These are phyloP conservation scores for Alternaria gansuensis DNA, from an alignment of 2,329 filamentous ascomycete species.

Conservation along the genomic window DNA sequence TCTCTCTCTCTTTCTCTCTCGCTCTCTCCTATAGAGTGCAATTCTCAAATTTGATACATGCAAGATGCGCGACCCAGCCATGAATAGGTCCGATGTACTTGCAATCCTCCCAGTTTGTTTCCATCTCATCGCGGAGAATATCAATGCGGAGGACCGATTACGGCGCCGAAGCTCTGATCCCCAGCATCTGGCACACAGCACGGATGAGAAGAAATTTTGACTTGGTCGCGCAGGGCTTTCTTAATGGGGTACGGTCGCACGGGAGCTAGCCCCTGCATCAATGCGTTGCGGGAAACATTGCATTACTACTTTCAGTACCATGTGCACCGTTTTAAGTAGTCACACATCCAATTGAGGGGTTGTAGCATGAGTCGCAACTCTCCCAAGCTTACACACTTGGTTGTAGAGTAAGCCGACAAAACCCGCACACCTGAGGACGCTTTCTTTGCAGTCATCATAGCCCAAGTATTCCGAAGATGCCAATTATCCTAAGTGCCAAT, in stretches of 20 bases:
- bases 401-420: slow-evolving; percentile 10
- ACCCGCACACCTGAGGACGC: not conserved
- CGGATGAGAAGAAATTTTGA: slow-evolving; percentile 38
- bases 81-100: not conserved
- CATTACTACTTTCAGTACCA: slow-evolving; percentile 14
- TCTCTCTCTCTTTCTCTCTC: too few species aligned
- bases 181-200: slow-evolving; percentile 21
- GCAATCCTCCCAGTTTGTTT: slow-evolving; percentile 7
- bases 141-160: slow-evolving; percentile 30
- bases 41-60: not conserved
- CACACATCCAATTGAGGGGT: slow-evolving; percentile 2
- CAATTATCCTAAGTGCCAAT: slow-evolving; percentile 9
- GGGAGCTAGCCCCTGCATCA: slow-evolving; percentile 1
- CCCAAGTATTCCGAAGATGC: not conserved
- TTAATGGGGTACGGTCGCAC: slow-evolving; percentile 18
- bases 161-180: slow-evolving; percentile 31
- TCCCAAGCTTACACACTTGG: not conserved
- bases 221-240: slow-evolving; percentile 21
- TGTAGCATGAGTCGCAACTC: slow-evolving; percentile 9
- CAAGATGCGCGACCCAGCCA: slow-evolving; percentile 4
- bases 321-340: slow-evolving; percentile 10
- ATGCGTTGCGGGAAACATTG: slow-evolving; percentile 10
- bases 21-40: not conserved
- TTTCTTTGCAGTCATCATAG: not conserved
- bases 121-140: slow-evolving; percentile 7